Percentiles rank a stretch among this genome's conserved stretches.
phyloP scores from a whole-genome alignment of 192 early-diverging fungal species.

The Mortierella claussenii region DNA sequence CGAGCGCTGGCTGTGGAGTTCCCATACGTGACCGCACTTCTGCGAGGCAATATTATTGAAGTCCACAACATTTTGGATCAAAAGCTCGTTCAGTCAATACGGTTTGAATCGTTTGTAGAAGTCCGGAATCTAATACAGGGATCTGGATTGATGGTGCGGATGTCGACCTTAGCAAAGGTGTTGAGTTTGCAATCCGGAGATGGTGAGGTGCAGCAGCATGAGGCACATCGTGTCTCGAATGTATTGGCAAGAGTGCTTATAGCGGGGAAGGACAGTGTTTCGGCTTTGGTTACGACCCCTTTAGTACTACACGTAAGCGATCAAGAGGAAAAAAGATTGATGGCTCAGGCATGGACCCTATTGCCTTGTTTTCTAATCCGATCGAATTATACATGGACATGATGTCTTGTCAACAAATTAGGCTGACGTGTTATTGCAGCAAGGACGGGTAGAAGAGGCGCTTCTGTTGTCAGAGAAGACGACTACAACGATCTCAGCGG shows the following conservation, averaged over 20 bases:
- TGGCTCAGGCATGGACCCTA: too few relatives aligned
- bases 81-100: constrained; percentile 64
- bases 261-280: constrained; percentile 64
- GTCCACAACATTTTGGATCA: constrained; percentile 81
- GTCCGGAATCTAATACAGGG: constrained; percentile 63
- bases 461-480: constrained; percentile 67
- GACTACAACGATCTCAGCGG: constrained; percentile 49
- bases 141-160: constrained; percentile 61
- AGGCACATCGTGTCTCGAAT: constrained; percentile 15
- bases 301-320: constrained; percentile 68
- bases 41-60: constrained; percentile 75
- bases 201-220: background rate
- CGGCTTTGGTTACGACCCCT: constrained; percentile 69
- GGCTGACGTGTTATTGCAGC: constrained; percentile 68
- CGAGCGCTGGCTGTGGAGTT: constrained; percentile 72
- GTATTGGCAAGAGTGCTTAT: constrained; percentile 65
- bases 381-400: background rate
- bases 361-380: too few relatives aligned
- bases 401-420: constrained; percentile 1
- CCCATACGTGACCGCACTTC: constrained; percentile 78
- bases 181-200: constrained; percentile 20
- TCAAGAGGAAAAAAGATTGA: too few relatives aligned
- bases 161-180: constrained; percentile 52
- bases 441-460: constrained; percentile 67
- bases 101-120: constrained; percentile 52